Evolutionary conservation across 352 stramenopile genomes (phyloP).

Genomic region (Globisporangium lucens): DNA sequence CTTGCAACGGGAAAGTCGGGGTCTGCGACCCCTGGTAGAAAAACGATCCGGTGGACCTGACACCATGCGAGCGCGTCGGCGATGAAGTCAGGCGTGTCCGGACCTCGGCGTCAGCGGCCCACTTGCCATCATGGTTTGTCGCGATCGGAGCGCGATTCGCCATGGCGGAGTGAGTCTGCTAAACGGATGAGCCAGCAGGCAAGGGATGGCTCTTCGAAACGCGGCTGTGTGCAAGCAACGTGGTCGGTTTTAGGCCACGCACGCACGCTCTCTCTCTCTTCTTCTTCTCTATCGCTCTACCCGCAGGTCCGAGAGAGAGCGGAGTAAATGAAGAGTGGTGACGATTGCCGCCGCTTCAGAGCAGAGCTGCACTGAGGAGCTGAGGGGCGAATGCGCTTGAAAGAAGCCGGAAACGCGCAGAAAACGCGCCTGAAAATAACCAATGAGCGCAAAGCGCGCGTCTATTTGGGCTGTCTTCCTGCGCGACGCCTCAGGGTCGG

Average conservation of each 20-base stretch:
- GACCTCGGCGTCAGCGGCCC: conserved; percentile 11
- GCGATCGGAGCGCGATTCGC: conserved; percentile 9
- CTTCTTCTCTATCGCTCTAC: not conserved
- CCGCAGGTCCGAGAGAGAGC: not conserved
- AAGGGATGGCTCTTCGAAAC: not conserved
- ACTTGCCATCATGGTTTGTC: conserved; percentile 7
- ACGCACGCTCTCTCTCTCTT: not conserved
- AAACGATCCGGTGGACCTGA: conserved; percentile 14
- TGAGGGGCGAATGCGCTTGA: not conserved
- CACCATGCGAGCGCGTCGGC: conserved; percentile 12
- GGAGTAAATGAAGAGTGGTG: conserved; percentile 6
- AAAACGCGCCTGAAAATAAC: conserved; percentile 7
- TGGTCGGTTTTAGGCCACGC: not conserved
- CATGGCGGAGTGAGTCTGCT: not conserved
- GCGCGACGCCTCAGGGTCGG: not conserved
- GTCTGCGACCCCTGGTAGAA: conserved; percentile 15
- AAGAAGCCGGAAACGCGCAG: not conserved
- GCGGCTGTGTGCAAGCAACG: not conserved
- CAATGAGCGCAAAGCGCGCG: not conserved
- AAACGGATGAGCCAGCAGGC: not conserved
- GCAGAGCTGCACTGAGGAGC: not conserved
- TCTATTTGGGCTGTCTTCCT: not conserved
- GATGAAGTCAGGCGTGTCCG: conserved; percentile 11
- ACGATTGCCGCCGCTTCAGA: not conserved
- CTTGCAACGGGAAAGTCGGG: conserved; percentile 11